phyloP scores from a whole-genome alignment of 768 basidiomycete genomes.

The Tubosaeta brunneosetosa region DNA sequence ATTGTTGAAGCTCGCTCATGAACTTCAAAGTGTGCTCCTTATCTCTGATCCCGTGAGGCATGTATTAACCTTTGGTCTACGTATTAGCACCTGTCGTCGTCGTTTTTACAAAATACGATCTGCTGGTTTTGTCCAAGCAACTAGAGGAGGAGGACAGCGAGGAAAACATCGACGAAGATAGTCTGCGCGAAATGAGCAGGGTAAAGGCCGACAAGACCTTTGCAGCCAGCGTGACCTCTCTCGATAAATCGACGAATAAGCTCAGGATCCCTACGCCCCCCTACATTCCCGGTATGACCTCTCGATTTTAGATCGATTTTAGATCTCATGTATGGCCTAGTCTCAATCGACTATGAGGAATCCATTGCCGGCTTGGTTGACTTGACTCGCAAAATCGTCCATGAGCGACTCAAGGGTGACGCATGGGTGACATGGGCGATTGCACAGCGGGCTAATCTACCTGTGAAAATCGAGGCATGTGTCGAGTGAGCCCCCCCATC shows the following conservation, averaged over 20 bases:
- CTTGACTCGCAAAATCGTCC: neutral
- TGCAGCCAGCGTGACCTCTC: neutral
- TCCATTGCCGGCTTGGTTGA: neutral
- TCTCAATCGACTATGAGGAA: neutral
- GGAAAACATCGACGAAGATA: neutral
- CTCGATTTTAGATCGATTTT: neutral
- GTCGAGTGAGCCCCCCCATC: neutral
- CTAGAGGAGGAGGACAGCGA: neutral
- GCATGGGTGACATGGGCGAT: slow-evolving; percentile 8
- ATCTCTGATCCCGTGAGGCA: neutral
- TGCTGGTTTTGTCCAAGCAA: neutral
- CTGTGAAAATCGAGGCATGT: slow-evolving; percentile 4
- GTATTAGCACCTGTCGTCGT: slow-evolving; percentile 1
- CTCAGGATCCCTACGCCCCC: slow-evolving; percentile 1
- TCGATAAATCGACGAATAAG: neutral
- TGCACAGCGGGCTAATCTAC: slow-evolving; percentile 3
- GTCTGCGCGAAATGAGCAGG: neutral
- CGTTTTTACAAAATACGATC: slow-evolving; percentile 9
- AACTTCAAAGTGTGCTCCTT: neutral
- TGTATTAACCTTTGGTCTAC: neutral
- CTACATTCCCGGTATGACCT: neutral
- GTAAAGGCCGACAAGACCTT: neutral
- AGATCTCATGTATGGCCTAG: neutral
- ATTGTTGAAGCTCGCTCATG: neutral
- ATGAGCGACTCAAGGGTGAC: slow-evolving; percentile 2